Percentiles rank a stretch among this genome's conserved stretches.
phyloP scores from a whole-genome alignment of 2,329 filamentous ascomycete species.

The Microcyclosporella mali region DNA sequence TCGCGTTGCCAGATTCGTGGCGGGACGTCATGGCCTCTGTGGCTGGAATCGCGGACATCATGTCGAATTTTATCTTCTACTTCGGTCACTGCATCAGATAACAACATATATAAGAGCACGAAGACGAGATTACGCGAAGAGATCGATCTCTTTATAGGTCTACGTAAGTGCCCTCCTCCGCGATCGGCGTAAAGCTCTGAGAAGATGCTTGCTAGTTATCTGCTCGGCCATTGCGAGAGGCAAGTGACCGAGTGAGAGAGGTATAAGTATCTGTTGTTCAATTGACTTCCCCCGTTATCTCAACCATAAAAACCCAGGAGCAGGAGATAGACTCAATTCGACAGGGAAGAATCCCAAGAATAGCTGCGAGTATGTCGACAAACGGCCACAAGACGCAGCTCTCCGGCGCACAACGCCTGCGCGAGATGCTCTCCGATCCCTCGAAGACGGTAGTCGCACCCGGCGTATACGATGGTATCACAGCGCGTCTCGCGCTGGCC shows the following conservation, averaged over 20 bases:
- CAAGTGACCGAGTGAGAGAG: background rate
- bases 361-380: slow-evolving; percentile 10
- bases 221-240: background rate
- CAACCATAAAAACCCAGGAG: slow-evolving; percentile 1
- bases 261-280: slow-evolving; percentile 5
- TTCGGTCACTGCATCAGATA: too few species aligned
- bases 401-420: slow-evolving; percentile 23
- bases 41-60: too few species aligned
- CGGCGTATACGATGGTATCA: slow-evolving; percentile 63
- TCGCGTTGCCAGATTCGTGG: background rate
- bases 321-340: slow-evolving; percentile 7
- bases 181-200: slow-evolving; percentile 6
- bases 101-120: too few species aligned
- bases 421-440: slow-evolving; percentile 28
- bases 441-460: slow-evolving; percentile 49
- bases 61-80: too few species aligned
- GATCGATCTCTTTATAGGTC: too few species aligned
- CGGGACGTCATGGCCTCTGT: slow-evolving; percentile 1
- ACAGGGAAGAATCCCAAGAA: too few species aligned
- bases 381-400: slow-evolving; percentile 16
- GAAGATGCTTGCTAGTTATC: slow-evolving; percentile 1
- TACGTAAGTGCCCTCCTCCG: slow-evolving; percentile 3
- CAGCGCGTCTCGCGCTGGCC: slow-evolving; percentile 56
- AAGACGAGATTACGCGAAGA: too few species aligned
- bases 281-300: slow-evolving; percentile 2